phyloP scores from a whole-genome alignment of 352 stramenopile genomes.

The Globisporangium camurandrum region DNA sequence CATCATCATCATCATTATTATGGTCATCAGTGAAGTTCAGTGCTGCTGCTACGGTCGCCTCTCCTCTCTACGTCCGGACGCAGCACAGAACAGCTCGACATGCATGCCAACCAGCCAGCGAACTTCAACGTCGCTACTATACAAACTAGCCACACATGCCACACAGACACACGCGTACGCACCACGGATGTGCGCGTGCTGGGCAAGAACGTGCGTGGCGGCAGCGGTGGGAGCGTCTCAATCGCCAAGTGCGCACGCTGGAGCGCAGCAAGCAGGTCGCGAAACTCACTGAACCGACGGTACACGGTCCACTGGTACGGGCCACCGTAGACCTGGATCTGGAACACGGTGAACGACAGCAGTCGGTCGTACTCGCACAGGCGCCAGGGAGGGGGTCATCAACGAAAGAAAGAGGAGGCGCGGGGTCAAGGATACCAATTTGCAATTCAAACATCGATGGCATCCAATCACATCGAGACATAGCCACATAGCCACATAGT shows the following conservation, averaged over 20 bases:
- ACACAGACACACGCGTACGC: conserved; percentile 5
- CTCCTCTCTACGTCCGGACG: no score
- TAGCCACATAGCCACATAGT: background rate
- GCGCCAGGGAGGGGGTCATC: no score
- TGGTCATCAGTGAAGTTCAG: no score
- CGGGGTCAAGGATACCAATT: no score
- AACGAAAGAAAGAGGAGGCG: no score
- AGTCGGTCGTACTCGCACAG: conserved; percentile 37
- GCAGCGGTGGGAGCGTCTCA: conserved; percentile 54
- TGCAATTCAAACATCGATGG: no score
- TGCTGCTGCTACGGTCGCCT: no score
- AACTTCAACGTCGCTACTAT: background rate
- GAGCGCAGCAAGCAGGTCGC: conserved; percentile 40
- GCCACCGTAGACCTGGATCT: conserved; percentile 75
- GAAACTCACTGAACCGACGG: conserved; percentile 82
- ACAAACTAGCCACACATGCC: background rate
- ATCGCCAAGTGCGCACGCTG: conserved; percentile 36
- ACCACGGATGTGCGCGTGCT: conserved; percentile 58
- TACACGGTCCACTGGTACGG: conserved; percentile 84
- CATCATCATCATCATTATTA: no score
- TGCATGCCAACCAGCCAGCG: no score
- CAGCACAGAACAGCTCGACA: background rate
- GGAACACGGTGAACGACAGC: conserved; percentile 78
- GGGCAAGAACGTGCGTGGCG: conserved; percentile 61
- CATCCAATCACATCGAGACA: no score